Base-by-base conservation (phyloP, 345 rosid genomes). In the Leavenworthia alabamica region DNA sequence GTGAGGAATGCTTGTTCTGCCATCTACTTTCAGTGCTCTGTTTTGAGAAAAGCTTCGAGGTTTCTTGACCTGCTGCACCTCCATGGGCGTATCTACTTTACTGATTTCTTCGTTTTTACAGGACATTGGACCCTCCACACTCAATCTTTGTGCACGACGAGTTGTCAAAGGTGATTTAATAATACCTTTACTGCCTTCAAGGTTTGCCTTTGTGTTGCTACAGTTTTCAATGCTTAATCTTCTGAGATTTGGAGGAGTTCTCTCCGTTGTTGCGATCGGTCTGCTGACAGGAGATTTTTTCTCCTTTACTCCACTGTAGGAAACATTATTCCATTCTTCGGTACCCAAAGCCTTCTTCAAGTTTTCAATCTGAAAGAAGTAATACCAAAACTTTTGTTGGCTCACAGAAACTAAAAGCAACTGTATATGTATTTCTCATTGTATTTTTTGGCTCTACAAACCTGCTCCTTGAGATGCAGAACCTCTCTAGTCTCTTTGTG, bases 391-490 rank as follows among this genome's bases (percentile, higher is more conserved):
- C 11, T 12, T 62, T 53, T 43, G 48, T 61, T 42, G 36, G 55
- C 35, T 47, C 49, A 50, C 45, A 60, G 15, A 16, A 39, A 9
- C 15, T 62, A 14, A 8, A 29, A 12, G 1, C 15, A 48, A 32
- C 46, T 11, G 2, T 32, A n/a, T n/a, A n/a, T n/a, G n/a, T n/a
- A n/a, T n/a, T n/a, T n/a, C n/a, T n/a, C n/a, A n/a, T n/a, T 36
- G 40, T 36, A n/a, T 11, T 36, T 35, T 35, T 11, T 32, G 7
- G 5, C 7, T 23, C 17, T 40, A 62, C 56, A 62, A 55, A 86
- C 96, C 88, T 87, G 88, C 51, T 84, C 94, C 64, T 82, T 89
- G 66, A 89, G 96, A 44, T 82, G 88, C 76, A 85, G 62, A 72
- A 89, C 79, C 78, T 85, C 92, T 72, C 76, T 77, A 60, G 81